These are phyloP conservation scores for Aspergillus costaricaensis DNA, from an alignment of 2,329 filamentous ascomycete genomes.

Conservation along the genomic window DNA sequence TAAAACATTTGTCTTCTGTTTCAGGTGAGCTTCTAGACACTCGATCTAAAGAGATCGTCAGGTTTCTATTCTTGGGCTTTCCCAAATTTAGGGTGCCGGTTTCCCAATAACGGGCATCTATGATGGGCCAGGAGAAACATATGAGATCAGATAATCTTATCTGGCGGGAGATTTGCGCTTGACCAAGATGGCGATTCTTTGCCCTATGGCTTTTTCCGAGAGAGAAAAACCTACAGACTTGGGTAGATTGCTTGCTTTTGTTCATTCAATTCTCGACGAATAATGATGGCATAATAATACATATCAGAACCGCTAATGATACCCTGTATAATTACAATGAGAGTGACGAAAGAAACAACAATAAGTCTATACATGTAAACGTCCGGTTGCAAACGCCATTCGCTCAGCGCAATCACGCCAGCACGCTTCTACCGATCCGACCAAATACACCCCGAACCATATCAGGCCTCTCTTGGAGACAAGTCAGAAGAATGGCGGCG, in stretches of 20 bases:
- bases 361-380: constrained; percentile 2
- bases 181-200: background rate
- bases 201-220: background rate
- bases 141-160: background rate
- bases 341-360: background rate
- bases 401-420: constrained; percentile 22
- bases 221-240: background rate
- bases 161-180: background rate
- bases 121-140: background rate
- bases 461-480: constrained; percentile 61
- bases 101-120: background rate
- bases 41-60: background rate
- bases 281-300: background rate
- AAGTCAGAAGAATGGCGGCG: constrained; percentile 70
- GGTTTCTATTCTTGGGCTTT: background rate
- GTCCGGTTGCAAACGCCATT: background rate
- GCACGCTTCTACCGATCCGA: constrained; percentile 45
- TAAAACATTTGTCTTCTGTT: no score
- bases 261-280: background rate
- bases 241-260: background rate
- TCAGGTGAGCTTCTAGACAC: no score
- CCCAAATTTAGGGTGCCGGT: background rate
- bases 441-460: constrained; percentile 71
- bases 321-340: background rate
- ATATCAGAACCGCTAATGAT: background rate